Conservation (phyloP, 345 rosid genomes). For the Euphorbia peplus region DNA sequence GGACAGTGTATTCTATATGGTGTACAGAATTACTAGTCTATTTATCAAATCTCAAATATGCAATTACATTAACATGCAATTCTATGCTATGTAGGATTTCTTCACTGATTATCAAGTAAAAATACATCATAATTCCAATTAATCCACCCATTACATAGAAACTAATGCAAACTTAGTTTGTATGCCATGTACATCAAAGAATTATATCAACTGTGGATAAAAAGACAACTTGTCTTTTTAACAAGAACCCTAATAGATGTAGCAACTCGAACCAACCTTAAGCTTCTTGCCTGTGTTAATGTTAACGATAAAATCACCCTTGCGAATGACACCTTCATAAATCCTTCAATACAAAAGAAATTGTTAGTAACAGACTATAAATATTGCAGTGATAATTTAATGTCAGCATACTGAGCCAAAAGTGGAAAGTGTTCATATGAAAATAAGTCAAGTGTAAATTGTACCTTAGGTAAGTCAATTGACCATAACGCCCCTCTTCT, state of each 20-base stretch:
- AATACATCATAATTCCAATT: background rate
- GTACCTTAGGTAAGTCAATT: slow-evolving; percentile 85
- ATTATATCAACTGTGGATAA: background rate
- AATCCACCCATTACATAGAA: background rate
- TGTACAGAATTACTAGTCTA: background rate
- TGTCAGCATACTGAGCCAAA: background rate
- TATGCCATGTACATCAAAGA: background rate
- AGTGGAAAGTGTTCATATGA: background rate
- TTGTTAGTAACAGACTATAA: background rate
- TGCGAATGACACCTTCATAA: slow-evolving; percentile 89
- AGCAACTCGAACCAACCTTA: slow-evolving; percentile 51
- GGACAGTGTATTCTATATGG: background rate
- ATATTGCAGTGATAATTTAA: background rate
- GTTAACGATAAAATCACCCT: slow-evolving; percentile 87
- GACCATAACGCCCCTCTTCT: slow-evolving; percentile 98
- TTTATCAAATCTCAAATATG: background rate
- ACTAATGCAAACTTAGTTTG: background rate
- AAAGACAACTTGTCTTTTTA: too few species aligned
- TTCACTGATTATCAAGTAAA: background rate
- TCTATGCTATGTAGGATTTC: background rate
- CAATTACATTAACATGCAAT: background rate
- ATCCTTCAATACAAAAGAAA: slow-evolving; percentile 48
- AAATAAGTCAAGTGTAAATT: background rate
- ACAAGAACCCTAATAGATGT: too few species aligned
- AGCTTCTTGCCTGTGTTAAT: slow-evolving; percentile 91